A percentile compares a stretch with the other conserved stretches of the same genome.
These are phyloP conservation scores for Penicillium frequentans DNA, from an alignment of 2,329 filamentous ascomycete genomes.

Conservation along the genomic window DNA sequence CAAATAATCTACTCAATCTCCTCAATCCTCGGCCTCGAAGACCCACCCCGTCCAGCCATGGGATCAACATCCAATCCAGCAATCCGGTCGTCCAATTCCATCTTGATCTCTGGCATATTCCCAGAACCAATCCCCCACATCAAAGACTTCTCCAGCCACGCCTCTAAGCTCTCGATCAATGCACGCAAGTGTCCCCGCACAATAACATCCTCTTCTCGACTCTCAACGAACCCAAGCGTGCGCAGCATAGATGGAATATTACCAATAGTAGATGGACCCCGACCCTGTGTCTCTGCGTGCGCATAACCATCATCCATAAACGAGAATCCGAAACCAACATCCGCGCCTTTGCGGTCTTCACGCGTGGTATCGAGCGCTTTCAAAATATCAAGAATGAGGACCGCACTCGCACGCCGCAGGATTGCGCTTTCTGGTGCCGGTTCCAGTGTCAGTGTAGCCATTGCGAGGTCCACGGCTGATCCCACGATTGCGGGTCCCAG, in stretches of 20 bases:
- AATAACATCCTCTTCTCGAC: conserved; percentile 38
- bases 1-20: conserved; percentile 39
- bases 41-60: conserved; percentile 22
- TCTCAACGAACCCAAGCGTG: conserved; percentile 39
- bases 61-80: conserved; percentile 41
- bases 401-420: conserved; percentile 40
- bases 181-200: conserved; percentile 42
- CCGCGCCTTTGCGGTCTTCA: conserved; percentile 28
- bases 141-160: conserved; percentile 45
- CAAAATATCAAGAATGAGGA: conserved; percentile 42
- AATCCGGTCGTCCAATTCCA: conserved; percentile 39
- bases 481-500: conserved; percentile 36
- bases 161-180: conserved; percentile 43
- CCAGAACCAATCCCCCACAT: conserved; percentile 36
- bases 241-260: conserved; percentile 41
- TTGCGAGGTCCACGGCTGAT: conserved; percentile 40
- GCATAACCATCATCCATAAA: conserved; percentile 23
- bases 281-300: neutral
- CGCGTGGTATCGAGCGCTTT: conserved; percentile 39
- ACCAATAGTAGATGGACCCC: conserved; percentile 31
- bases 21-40: conserved; percentile 37
- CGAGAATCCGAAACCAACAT: conserved; percentile 43
- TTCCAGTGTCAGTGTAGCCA: conserved; percentile 41
- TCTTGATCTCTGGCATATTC: conserved; percentile 20
- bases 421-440: conserved; percentile 39